Evolutionary conservation across 2,329 filamentous ascomycete genomes (phyloP), one percentile per base, ranked within the genome.

Genomic region (Arthrocladium fulminans): DNA sequence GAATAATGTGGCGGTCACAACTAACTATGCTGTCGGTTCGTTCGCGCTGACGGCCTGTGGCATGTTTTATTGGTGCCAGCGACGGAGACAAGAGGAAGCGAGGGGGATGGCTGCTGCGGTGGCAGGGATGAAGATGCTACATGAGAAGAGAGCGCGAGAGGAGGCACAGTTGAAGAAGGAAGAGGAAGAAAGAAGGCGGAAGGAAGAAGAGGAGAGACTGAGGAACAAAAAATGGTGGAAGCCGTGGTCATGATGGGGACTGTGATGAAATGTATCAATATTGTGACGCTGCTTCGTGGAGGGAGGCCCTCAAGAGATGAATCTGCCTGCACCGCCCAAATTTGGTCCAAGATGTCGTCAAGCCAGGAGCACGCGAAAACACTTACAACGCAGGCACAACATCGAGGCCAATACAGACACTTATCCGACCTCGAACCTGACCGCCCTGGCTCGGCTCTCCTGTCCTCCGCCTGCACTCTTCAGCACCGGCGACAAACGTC

Each of bases 21-120:
- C 84, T 29, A 94, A 94, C 61, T 94, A 86, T 85, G 88, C 88
- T 0, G 88, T 92, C 4, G 86, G 81, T 5, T 74, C 80, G 29
- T 94, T 92, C 64, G 73, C 83, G 20, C 63, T 84, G 17, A 77
- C 77, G 5, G 82, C 84, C n/a, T 72, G 84, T 40, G 74, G 76
- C 24, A 83, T 83, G 44, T 92, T 88, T 67, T 87, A 96, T 67
- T 88, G 84, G 61, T 97, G 90, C 68, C 81, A 88, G 61, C 82
- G 81, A 57, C 76, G 78, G 53, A 76, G 88, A 51, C 73, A 78
- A 41, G 75, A 83, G 52, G 90, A 97, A 67, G 79, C 83, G 59
- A 79, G 82, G 53, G 84, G 87, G 53, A 90, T 98, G 81, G 84
- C 85, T 64, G 75, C 88, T 55, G 86, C 86, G 3, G 83, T 94